Conservation (phyloP, 176 grass and related monocot genomes). For the Triticum urartu region DNA sequence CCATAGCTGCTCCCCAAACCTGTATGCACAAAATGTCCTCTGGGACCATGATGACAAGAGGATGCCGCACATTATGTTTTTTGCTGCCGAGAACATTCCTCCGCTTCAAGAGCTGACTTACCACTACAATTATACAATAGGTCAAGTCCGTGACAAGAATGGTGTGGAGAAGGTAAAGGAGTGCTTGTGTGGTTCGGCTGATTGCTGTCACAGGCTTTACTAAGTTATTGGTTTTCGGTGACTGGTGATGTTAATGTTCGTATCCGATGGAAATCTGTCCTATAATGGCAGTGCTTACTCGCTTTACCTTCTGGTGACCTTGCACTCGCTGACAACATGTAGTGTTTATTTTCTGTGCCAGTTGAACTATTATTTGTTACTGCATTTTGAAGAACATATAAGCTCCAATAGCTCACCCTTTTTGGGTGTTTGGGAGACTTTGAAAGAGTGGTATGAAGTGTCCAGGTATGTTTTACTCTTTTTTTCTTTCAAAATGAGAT, state of each 20-base stretch:
- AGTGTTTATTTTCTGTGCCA: neutral
- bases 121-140: slow-evolving; percentile 67
- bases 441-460: neutral
- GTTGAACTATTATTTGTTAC: neutral
- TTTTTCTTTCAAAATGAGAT: neutral
- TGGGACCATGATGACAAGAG: slow-evolving; percentile 65
- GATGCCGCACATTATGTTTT: slow-evolving; percentile 69
- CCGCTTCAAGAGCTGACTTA: slow-evolving; percentile 73
- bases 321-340: neutral
- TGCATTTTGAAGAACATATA: slow-evolving; percentile 4
- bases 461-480: neutral
- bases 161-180: slow-evolving; percentile 35
- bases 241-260: slow-evolving; percentile 12
- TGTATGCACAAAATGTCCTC: slow-evolving; percentile 72
- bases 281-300: neutral
- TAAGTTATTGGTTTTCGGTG: slow-evolving; percentile 14
- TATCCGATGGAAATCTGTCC: slow-evolving; percentile 10
- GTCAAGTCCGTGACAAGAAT: slow-evolving; percentile 47
- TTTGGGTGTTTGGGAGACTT: neutral
- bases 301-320: neutral
- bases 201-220: slow-evolving; percentile 50
- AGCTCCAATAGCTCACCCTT: neutral
- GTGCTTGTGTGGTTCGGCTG: slow-evolving; percentile 29
- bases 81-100: slow-evolving; percentile 61
- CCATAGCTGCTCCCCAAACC: slow-evolving; percentile 72